These are phyloP conservation scores for Salix caprea DNA, from an alignment of 345 rosid genomes.

Conservation along the genomic window DNA sequence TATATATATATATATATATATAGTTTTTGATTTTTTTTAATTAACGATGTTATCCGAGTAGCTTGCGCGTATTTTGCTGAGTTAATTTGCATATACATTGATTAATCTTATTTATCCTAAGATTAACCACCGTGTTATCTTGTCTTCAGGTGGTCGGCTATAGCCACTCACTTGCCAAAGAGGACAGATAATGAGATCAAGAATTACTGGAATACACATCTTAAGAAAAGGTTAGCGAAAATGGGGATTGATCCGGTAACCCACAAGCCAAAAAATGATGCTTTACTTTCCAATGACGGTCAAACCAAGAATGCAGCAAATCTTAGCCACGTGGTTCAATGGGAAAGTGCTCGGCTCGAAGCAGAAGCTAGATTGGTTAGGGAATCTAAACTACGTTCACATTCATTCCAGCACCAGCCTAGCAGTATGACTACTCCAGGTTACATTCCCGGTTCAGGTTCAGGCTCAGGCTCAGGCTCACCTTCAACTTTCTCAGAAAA, in stretches of 20 bases:
- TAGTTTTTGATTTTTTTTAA: neutral
- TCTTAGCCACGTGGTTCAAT: slow-evolving; percentile 43
- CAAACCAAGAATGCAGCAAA: slow-evolving; percentile 26
- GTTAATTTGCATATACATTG: too few species aligned
- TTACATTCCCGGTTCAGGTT: slow-evolving; percentile 22
- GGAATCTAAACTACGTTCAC: slow-evolving; percentile 73
- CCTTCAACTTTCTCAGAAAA: slow-evolving; percentile 46
- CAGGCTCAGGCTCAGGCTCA: slow-evolving; percentile 18
- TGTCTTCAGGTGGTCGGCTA: slow-evolving; percentile 30
- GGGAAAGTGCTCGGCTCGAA: slow-evolving; percentile 41
- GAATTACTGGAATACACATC: slow-evolving; percentile 33
- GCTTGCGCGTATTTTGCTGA: too few species aligned
- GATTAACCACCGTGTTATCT: neutral
- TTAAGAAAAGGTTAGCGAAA: slow-evolving; percentile 27
- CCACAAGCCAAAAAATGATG: slow-evolving; percentile 26
- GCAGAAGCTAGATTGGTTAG: slow-evolving; percentile 58
- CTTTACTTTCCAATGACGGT: slow-evolving; percentile 16
- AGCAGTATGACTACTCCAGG: slow-evolving; percentile 8
- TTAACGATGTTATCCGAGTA: too few species aligned
- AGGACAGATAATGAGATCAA: slow-evolving; percentile 30
- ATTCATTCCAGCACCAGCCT: slow-evolving; percentile 40
- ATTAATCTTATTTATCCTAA: too few species aligned
- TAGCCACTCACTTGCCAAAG: slow-evolving; percentile 27
- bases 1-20: too few species aligned
- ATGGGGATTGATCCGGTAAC: slow-evolving; percentile 34